These are phyloP conservation scores for Spinacia oleracea DNA, from an alignment of 179 eudicot genomes.

Conservation along the genomic window DNA sequence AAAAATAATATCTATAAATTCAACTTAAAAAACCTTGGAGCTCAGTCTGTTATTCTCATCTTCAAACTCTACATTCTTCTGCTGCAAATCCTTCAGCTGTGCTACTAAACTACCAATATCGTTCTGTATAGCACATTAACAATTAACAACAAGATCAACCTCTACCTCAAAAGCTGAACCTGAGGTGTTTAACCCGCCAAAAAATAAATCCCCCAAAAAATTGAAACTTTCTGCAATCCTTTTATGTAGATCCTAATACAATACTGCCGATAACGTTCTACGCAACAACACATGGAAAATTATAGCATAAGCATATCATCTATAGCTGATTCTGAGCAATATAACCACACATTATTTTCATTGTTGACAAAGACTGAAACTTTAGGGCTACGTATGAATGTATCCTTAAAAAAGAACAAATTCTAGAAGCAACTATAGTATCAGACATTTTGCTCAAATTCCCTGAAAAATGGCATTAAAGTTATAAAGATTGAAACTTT, in stretches of 20 bases:
- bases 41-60: constrained; percentile 61
- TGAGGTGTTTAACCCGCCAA: background rate
- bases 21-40: constrained; percentile 44
- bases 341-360: background rate
- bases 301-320: background rate
- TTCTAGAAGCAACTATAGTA: background rate
- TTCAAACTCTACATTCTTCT: constrained; percentile 60
- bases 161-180: background rate
- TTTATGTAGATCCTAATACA: background rate
- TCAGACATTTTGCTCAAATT: background rate
- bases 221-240: constrained; percentile 8
- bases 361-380: background rate
- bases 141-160: background rate
- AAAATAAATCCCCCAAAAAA: background rate
- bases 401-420: background rate
- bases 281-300: background rate
- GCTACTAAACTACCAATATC: constrained; percentile 83
- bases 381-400: background rate
- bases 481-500: background rate
- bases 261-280: background rate
- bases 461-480: background rate
- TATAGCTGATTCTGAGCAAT: background rate
- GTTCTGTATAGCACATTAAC: constrained; percentile 40
- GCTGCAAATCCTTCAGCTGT: constrained; percentile 76
- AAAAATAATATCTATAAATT: background rate